Evolutionary conservation across 2,329 filamentous ascomycete genomes (phyloP).

Genomic region (Hansfordia pulvinata): DNA sequence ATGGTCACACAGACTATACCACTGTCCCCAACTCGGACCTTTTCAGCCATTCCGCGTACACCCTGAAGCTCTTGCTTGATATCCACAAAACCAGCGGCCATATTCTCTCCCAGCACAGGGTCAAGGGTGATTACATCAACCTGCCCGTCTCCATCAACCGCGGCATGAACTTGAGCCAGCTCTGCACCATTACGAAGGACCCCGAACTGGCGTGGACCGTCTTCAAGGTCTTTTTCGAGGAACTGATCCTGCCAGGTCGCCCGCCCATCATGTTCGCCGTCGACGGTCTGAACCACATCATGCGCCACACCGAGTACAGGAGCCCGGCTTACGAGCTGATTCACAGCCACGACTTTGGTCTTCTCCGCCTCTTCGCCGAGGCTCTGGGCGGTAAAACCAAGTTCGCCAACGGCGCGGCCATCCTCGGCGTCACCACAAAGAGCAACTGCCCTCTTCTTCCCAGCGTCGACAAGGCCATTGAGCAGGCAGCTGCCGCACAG

Average conservation of each 20-base stretch:
- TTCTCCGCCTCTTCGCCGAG: constrained; percentile 63
- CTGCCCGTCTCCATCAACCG: constrained; percentile 45
- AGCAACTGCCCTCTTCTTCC: constrained; percentile 54
- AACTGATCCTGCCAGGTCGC: constrained; percentile 44
- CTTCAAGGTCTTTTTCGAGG: constrained; percentile 65
- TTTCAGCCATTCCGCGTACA: constrained; percentile 72
- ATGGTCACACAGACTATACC: constrained; percentile 68
- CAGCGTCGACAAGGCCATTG: constrained; percentile 56
- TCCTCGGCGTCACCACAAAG: constrained; percentile 61
- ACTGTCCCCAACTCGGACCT: constrained; percentile 47
- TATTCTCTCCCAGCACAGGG: constrained; percentile 40
- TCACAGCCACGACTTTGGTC: constrained; percentile 72
- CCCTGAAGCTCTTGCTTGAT: constrained; percentile 57
- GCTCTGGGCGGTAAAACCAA: constrained; percentile 47
- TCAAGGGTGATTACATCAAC: constrained; percentile 37
- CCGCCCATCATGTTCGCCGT: constrained; percentile 56
- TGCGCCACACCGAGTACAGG: constrained; percentile 66
- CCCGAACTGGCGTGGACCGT: constrained; percentile 67
- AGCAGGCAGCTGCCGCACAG: constrained; percentile 34
- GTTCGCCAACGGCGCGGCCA: constrained; percentile 61
- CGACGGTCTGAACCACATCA: constrained; percentile 72
- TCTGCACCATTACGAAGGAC: constrained; percentile 60
- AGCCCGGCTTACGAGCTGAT: constrained; percentile 57
- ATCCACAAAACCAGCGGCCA: constrained; percentile 59
- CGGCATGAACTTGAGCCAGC: constrained; percentile 48